Evolutionary conservation across 108 stramenopile species (phyloP).

Genomic region (Skeletonema tropicum): DNA sequence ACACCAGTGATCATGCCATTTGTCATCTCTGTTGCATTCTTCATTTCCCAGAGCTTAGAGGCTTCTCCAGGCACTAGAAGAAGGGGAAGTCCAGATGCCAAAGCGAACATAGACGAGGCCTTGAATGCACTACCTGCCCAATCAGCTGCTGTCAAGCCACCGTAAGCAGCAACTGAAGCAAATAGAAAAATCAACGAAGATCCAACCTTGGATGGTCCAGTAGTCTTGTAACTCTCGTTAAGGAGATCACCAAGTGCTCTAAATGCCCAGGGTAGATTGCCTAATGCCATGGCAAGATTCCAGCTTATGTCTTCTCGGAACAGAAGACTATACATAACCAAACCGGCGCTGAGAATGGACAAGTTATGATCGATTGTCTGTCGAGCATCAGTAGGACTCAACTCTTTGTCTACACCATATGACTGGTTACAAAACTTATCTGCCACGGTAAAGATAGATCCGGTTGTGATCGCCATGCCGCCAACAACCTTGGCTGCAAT

Average conservation of each 20-base stretch:
- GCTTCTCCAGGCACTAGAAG: not conserved
- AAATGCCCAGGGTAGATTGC: not conserved
- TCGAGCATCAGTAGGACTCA: not conserved
- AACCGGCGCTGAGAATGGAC: not conserved
- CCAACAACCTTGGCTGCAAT: constrained; percentile 4
- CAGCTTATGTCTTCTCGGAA: not conserved
- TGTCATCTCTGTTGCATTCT: not conserved
- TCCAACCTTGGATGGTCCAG: not conserved
- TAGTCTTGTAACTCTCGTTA: not conserved
- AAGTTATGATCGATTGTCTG: not conserved
- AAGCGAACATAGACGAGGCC: not conserved
- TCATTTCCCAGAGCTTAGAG: not conserved
- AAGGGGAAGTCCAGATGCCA: not conserved
- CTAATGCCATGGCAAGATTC: not conserved
- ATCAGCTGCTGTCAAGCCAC: not conserved
- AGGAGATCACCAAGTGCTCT: not conserved
- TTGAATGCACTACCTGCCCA: constrained; percentile 1
- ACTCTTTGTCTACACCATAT: not conserved
- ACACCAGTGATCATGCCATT: not conserved
- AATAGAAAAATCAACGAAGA: not conserved
- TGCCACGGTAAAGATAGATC: not conserved
- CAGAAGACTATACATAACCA: not conserved
- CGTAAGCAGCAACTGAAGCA: not conserved
- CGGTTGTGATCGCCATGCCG: not conserved
- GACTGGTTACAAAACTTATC: not conserved